Base-by-base conservation (phyloP, 352 stramenopile genomes). In the Peronospora belbahrii region DNA sequence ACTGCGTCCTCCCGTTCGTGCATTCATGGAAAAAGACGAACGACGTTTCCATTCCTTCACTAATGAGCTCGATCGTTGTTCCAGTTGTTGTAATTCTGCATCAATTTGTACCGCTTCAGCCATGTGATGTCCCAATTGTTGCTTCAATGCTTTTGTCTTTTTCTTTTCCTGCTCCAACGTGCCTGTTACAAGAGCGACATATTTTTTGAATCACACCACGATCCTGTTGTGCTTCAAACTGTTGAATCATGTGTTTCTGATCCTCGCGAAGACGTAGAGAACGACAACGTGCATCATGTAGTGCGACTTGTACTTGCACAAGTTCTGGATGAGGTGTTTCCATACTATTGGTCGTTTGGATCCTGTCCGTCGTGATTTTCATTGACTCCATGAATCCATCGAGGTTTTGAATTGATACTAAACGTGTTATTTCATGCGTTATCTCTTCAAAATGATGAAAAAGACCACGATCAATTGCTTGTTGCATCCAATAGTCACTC, bases 191-290 rank as follows among this genome's bases (percentile, higher is more conserved):
- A 82, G 49, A 34, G 60, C 48, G 27, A 88, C 59, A 33, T 82
- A 86, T 35, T 75, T 66, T 3, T 73, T 68, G 31, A 84, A n/a
- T 60, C 35, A 64, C 50, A 6, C 55, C 62, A 33, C 68, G 63
- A 44, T 88, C 77, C 33, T 85, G 60, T 32, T 74, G 71, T 3
- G 53, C 49, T 50, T 83, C 77, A n/a, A 85, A 68, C 48, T 79
- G 68, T 20, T 75, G 67, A 19, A 77, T 75, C 49, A 88, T 67
- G 42, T 77, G 65, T 37, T 78, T 76, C 52, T 86, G 76, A 18
- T 65, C 69, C 24, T 67, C 60, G 6, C 79, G 59, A 32, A 75
- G 59, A 13, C 50, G 41, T 18, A 59, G 55, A 7, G 74, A 79
- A 34, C 55, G 63, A n/a, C 58, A 60, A 41, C 77, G 62, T 30